Base-by-base conservation (phyloP, 2,329 filamentous ascomycete genomes). In the Monosporascus sp. region DNA sequence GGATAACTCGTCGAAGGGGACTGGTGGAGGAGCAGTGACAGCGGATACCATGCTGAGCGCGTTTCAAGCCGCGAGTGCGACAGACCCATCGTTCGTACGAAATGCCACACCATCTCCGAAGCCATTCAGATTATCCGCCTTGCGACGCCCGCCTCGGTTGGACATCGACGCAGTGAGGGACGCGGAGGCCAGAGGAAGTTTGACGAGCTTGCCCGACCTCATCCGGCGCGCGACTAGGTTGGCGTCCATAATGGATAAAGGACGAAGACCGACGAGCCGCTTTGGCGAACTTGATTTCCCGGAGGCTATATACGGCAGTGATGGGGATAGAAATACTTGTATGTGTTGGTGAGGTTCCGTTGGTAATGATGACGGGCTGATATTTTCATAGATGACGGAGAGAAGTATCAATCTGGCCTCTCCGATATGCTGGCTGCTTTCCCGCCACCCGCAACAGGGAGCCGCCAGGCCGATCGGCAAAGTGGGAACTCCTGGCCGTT, bases 181-280 rank as follows among this genome's bases (percentile, higher is more conserved):
- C 50, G 89, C 89, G 17, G 91, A 97, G 69, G 83, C 87, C 1
- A 84, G 94, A 64, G 92, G 91, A 4, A 97, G 92, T 67, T 77
- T 96, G 58, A 97, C 94, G 1, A 97, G 92, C 70, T 75, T 99
- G 55, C 88, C 92, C 0, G 94, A 97, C 68, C 75, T 99, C 55
- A 97, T 99, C 60, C 81, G 85, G 64, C 84, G 94, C 61, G 94
- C 94, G 11, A 97, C 93, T 0, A 85, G 84, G 59, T 75, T 97
- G 38, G 93, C 92, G 17, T 84, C 89, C 0, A 91, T 96, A 71
- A 85, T 99, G 54, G 93, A 97, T 63, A 86, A 86, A 59, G 93
- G 93, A 14, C 86, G 76, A 58, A 74, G 84, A 60, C 84, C 84
- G 28, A 81, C 75, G 22, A 87, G 84, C 63, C 77, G 79, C 17